Percentiles rank a stretch among this genome's conserved stretches.
Evolutionary conservation across 176 grass and related monocot genomes (phyloP).

Genomic region (Musa beccarii): DNA sequence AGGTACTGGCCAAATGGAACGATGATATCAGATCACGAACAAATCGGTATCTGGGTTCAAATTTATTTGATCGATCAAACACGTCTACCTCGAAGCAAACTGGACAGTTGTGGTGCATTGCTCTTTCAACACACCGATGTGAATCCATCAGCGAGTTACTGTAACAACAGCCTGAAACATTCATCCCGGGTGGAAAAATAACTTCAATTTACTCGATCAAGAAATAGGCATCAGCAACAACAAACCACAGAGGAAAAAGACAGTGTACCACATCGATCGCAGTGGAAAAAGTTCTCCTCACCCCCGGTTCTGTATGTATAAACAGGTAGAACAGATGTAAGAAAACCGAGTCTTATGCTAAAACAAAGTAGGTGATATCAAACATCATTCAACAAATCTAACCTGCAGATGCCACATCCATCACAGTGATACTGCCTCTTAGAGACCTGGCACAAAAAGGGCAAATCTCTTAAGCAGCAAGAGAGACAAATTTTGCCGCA

Average conservation of each 20-base stretch:
- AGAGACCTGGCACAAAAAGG: slow-evolving; percentile 34
- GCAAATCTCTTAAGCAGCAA: neutral
- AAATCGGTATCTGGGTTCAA: neutral
- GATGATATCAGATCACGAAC: neutral
- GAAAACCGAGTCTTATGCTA: neutral
- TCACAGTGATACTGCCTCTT: slow-evolving; percentile 76
- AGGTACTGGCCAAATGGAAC: slow-evolving; percentile 36
- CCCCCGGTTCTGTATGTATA: slow-evolving; percentile 46
- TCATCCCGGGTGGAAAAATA: neutral
- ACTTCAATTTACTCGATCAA: neutral
- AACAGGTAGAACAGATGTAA: neutral
- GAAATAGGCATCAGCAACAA: neutral
- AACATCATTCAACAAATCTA: slow-evolving; percentile 4
- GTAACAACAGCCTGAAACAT: slow-evolving; percentile 61
- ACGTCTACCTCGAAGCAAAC: slow-evolving; percentile 70
- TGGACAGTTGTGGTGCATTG: slow-evolving; percentile 92
- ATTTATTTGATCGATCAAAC: neutral
- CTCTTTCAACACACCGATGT: slow-evolving; percentile 60
- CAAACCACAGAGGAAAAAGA: neutral
- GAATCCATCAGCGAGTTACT: slow-evolving; percentile 56
- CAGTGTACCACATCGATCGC: slow-evolving; percentile 46
- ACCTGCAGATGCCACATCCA: slow-evolving; percentile 88
- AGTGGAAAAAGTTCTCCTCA: slow-evolving; percentile 64
- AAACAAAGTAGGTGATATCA: neutral
- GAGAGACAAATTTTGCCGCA: neutral